Evolutionary conservation across 2,329 filamentous ascomycete genomes (phyloP).

Genomic region (Alternaria triticina): DNA sequence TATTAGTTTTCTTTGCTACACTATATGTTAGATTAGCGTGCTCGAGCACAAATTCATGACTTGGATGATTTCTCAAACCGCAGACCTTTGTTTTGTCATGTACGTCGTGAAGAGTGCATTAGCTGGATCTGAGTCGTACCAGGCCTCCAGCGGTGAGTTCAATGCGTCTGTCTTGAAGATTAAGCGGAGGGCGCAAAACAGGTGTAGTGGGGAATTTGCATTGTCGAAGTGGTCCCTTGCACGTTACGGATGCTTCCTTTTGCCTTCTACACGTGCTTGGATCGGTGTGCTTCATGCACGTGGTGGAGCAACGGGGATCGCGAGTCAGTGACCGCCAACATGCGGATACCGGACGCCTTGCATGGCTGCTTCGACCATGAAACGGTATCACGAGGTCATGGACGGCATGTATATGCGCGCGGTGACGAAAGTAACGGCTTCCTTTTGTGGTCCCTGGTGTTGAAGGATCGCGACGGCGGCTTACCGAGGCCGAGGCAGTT

Average conservation of each 20-base stretch:
- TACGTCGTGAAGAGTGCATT: not conserved
- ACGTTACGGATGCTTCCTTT: conserved; percentile 15
- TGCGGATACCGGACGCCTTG: not conserved
- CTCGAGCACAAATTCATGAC: conserved; percentile 12
- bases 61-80: conserved; percentile 3
- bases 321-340: conserved; percentile 10
- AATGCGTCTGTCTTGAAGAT: not conserved
- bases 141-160: conserved; percentile 2
- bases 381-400: not conserved
- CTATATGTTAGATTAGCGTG: conserved; percentile 16
- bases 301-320: conserved; percentile 1
- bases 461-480: not conserved
- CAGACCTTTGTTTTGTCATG: conserved; percentile 3
- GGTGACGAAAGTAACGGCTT: not conserved
- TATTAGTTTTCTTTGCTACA: conserved; percentile 12
- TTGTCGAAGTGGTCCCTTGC: not conserved
- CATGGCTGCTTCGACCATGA: not conserved
- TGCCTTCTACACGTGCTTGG: conserved; percentile 9
- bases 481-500: not conserved
- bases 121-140: not conserved
- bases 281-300: conserved; percentile 19
- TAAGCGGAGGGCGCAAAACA: not conserved
- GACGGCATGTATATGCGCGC: not conserved
- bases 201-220: not conserved
- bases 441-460: not conserved